These are phyloP conservation scores for Mycosphaerella sp. DNA, from an alignment of 2,329 filamentous ascomycete genomes.

Conservation along the genomic window DNA sequence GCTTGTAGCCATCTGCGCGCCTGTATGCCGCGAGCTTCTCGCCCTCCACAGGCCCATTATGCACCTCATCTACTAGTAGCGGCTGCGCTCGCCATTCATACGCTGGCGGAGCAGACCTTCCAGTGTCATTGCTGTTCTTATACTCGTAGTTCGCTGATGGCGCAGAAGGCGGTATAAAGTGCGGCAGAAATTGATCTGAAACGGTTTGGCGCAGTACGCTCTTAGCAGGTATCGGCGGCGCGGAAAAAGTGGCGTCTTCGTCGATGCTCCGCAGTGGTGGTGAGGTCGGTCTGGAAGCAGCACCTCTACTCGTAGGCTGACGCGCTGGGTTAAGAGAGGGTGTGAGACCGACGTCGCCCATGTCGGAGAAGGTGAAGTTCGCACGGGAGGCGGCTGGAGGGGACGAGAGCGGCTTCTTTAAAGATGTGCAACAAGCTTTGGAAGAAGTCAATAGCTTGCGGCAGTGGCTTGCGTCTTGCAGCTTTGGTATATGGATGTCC, in stretches of 20 bases:
- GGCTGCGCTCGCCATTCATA: conserved; percentile 25
- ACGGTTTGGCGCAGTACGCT: conserved; percentile 16
- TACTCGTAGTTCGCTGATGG: not conserved
- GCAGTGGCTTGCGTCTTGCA: conserved; percentile 4
- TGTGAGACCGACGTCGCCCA: not conserved
- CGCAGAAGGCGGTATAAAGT: not conserved
- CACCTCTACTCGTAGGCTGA: not conserved
- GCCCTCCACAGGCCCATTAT: conserved; percentile 23
- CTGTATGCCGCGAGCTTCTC: conserved; percentile 28
- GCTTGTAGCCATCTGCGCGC: conserved; percentile 13
- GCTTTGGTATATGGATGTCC: not conserved
- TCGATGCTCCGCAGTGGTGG: not conserved
- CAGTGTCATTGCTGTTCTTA: conserved; percentile 12
- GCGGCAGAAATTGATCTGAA: conserved; percentile 4
- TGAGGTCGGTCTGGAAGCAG: not conserved
- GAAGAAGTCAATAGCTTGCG: not conserved
- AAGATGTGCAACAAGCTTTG: conserved; percentile 1
- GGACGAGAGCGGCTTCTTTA: not conserved
- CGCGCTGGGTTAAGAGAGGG: not conserved
- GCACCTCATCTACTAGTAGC: conserved; percentile 7
- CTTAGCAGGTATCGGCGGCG: conserved; percentile 21
- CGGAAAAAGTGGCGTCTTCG: not conserved
- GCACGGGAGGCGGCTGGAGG: not conserved
- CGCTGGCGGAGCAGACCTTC: conserved; percentile 23
- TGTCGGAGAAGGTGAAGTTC: not conserved